Conservation (phyloP, 768 basidiomycete species). For the Candolleomyces efflorescens region DNA sequence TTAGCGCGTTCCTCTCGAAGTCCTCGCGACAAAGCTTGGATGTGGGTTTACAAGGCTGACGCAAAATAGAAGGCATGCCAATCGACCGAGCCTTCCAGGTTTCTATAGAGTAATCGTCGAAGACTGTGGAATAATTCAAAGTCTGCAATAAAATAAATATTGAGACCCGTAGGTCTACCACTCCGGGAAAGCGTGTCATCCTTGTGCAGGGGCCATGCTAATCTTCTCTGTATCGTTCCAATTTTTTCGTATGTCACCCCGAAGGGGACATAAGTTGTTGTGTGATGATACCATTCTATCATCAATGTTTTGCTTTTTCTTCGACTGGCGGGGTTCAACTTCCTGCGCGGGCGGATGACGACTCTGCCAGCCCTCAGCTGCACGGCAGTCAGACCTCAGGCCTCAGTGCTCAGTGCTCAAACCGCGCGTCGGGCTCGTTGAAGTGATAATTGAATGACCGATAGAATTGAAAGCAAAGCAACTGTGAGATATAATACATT, state of each 20-base stretch:
- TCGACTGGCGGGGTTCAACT: not conserved
- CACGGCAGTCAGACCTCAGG: no score
- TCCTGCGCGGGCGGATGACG: no score
- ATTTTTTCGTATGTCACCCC: slow-evolving; percentile 97
- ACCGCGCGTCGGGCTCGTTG: no score
- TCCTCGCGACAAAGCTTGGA: no score
- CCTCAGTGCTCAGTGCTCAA: not conserved
- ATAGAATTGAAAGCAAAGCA: no score
- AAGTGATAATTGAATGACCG: no score
- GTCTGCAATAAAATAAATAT: slow-evolving; percentile 46
- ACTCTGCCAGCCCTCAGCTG: no score
- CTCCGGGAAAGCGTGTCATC: slow-evolving; percentile 99
- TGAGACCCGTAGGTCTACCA: slow-evolving; percentile 66
- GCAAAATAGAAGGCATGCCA: no score
- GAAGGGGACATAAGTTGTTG: slow-evolving; percentile 57
- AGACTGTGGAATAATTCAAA: no score
- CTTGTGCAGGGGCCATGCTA: slow-evolving; percentile 99
- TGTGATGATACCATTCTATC: not conserved
- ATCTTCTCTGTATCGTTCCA: slow-evolving; percentile 99
- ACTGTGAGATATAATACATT: slow-evolving; percentile 1
- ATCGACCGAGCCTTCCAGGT: no score
- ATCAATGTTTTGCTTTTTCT: not conserved
- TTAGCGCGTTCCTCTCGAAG: not conserved
- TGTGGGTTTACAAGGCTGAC: no score
- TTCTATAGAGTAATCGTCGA: no score